Conservation (phyloP, 345 rosid genomes). For the Brassica carinata region DNA sequence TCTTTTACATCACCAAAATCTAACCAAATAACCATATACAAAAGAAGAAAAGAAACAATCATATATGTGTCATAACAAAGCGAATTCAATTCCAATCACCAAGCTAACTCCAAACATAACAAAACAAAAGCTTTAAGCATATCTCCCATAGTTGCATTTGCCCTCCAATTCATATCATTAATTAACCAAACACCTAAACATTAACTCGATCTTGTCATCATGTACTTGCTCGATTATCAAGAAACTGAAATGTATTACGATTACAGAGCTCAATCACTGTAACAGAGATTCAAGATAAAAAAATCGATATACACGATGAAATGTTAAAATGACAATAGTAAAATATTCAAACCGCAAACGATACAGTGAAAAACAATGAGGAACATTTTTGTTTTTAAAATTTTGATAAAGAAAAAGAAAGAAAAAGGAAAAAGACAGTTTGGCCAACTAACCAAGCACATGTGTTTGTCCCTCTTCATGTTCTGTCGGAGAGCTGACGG, state of each 20-base stretch:
- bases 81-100: slow-evolving; percentile 30
- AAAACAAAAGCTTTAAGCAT: slow-evolving; percentile 27
- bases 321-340: slow-evolving; percentile 24
- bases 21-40: slow-evolving; percentile 24
- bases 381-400: not conserved
- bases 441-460: slow-evolving; percentile 41
- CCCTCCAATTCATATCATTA: slow-evolving; percentile 10
- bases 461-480: slow-evolving; percentile 37
- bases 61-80: slow-evolving; percentile 4
- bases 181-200: slow-evolving; percentile 24
- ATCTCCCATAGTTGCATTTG: slow-evolving; percentile 14
- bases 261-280: slow-evolving; percentile 31
- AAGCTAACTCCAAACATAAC: slow-evolving; percentile 46
- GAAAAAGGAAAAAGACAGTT: slow-evolving; percentile 10
- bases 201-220: slow-evolving; percentile 19
- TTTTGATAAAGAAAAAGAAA: not conserved
- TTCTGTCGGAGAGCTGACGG: slow-evolving; percentile 43
- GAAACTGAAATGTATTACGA: slow-evolving; percentile 36
- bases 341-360: slow-evolving; percentile 31
- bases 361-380: slow-evolving; percentile 30
- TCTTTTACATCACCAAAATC: slow-evolving; percentile 24
- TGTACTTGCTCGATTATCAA: slow-evolving; percentile 20
- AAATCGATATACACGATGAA: slow-evolving; percentile 27
- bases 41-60: slow-evolving; percentile 24
- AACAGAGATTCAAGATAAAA: slow-evolving; percentile 22